These are phyloP conservation scores for Crassisporium funariophilum DNA, from an alignment of 768 basidiomycete genomes.

Conservation along the genomic window DNA sequence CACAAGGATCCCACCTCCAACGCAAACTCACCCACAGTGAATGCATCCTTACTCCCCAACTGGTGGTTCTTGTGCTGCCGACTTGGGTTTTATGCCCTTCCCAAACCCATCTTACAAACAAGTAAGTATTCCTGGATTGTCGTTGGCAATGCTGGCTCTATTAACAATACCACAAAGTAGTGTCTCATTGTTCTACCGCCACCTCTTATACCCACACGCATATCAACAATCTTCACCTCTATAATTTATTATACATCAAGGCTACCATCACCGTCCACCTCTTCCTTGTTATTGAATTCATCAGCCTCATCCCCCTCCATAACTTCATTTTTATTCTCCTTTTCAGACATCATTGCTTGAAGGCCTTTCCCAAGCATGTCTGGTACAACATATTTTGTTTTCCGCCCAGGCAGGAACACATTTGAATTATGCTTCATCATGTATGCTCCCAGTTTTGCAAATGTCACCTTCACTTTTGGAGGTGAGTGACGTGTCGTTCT, in stretches of 20 bases:
- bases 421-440: neutral
- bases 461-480: slow-evolving; percentile 29
- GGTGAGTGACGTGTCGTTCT: slow-evolving; percentile 27
- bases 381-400: neutral
- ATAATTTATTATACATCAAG: neutral
- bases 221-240: neutral
- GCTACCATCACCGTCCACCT: neutral
- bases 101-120: neutral
- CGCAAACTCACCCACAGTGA: neutral
- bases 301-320: neutral
- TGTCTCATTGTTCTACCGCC: neutral
- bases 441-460: slow-evolving; percentile 6
- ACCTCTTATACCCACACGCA: neutral
- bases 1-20: neutral
- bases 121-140: neutral
- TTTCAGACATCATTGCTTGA: neutral
- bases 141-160: neutral
- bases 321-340: neutral
- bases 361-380: neutral
- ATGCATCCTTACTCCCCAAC: neutral
- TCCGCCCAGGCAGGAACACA: neutral
- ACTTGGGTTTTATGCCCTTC: neutral
- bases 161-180: neutral
- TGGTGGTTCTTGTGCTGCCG: neutral
- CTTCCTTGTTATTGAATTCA: neutral